These are phyloP conservation scores for Calocybe indica DNA, from an alignment of 768 basidiomycete species.

Conservation along the genomic window DNA sequence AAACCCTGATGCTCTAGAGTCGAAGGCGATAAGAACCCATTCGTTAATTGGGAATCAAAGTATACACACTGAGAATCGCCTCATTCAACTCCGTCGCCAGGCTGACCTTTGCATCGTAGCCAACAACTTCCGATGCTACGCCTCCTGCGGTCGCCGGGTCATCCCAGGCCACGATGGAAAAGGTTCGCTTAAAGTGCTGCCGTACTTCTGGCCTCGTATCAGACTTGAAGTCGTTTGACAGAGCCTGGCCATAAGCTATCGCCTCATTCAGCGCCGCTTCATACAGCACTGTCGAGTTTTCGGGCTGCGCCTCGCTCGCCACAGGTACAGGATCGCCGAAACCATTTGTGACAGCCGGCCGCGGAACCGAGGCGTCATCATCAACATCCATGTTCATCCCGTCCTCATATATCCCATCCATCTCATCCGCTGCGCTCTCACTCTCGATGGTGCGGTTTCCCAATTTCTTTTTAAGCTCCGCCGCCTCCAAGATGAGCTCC, in stretches of 20 bases:
- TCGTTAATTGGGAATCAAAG: not conserved
- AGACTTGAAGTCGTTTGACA: slow-evolving; percentile 63
- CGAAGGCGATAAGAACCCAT: slow-evolving; percentile 4
- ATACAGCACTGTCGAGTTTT: slow-evolving; percentile 27
- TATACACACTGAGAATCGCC: slow-evolving; percentile 68
- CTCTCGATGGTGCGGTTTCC: slow-evolving; percentile 19
- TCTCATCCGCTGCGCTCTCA: slow-evolving; percentile 33
- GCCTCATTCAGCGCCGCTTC: slow-evolving; percentile 59
- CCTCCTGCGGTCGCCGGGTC: slow-evolving; percentile 61
- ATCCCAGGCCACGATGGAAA: slow-evolving; percentile 75
- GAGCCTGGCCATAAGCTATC: slow-evolving; percentile 65
- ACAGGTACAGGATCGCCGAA: slow-evolving; percentile 6
- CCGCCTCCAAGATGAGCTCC: slow-evolving; percentile 69
- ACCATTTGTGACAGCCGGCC: slow-evolving; percentile 13
- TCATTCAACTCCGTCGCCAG: slow-evolving; percentile 77
- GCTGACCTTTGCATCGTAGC: slow-evolving; percentile 56
- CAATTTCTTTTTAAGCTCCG: slow-evolving; percentile 62
- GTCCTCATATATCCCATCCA: slow-evolving; percentile 30
- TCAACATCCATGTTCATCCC: slow-evolving; percentile 62
- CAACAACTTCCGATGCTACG: slow-evolving; percentile 59
- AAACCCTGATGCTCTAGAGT: slow-evolving; percentile 33
- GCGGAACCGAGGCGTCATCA: slow-evolving; percentile 23
- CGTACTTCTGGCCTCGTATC: slow-evolving; percentile 61
- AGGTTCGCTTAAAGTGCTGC: slow-evolving; percentile 64
- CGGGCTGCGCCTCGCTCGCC: slow-evolving; percentile 11